A percentile compares a stretch with the other conserved stretches of the same genome.
These are phyloP conservation scores for Isatis tinctoria DNA, from an alignment of 345 rosid species.

Conservation along the genomic window DNA sequence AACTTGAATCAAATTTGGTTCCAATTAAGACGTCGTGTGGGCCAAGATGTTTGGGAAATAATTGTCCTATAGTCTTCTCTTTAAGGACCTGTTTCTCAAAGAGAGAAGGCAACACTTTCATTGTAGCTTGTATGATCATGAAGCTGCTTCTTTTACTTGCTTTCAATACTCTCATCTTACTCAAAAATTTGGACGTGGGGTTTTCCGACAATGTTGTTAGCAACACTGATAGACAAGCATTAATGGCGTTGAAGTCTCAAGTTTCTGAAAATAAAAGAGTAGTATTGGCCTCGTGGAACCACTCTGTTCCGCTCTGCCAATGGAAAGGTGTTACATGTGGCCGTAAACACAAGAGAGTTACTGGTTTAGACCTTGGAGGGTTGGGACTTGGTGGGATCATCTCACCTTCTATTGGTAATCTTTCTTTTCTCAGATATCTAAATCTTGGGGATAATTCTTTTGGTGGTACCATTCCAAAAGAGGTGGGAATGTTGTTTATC, in stretches of 20 bases:
- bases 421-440: conserved; percentile 9
- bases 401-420: conserved; percentile 20
- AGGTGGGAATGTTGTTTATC: conserved; percentile 4
- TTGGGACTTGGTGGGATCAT: conserved; percentile 6
- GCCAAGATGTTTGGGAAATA: too few relatives aligned
- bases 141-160: not conserved
- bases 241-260: conserved; percentile 13
- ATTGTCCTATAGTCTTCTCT: too few relatives aligned
- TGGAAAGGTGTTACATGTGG: conserved; percentile 34
- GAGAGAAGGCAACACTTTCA: too few relatives aligned
- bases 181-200: not conserved
- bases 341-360: conserved; percentile 20
- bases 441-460: conserved; percentile 10
- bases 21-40: too few relatives aligned
- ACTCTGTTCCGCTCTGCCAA: conserved; percentile 17
- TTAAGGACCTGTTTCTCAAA: too few relatives aligned
- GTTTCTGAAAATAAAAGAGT: not conserved
- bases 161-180: not conserved
- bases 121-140: not conserved
- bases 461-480: conserved; percentile 3
- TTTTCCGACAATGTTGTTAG: not conserved
- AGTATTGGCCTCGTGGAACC: conserved; percentile 27
- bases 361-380: conserved; percentile 6
- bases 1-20: too few relatives aligned
- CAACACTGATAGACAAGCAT: not conserved